Evolutionary conservation across 2,329 filamentous ascomycete genomes (phyloP), one percentile per base, ranked within the genome.

Genomic region (Epichloe uncinata): DNA sequence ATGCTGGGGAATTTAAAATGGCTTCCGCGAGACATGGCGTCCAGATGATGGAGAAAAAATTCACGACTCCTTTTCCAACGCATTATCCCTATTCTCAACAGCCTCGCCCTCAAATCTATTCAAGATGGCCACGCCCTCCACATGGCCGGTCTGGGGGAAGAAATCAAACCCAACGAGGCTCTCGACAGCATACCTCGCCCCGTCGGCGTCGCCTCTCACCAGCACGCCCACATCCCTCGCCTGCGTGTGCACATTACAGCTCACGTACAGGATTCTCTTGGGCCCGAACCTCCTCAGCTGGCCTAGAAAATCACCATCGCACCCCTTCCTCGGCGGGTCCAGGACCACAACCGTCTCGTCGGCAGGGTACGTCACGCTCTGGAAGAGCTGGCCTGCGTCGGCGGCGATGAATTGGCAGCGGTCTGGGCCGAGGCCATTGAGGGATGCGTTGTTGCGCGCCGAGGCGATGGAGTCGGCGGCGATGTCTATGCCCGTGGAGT

Each of bases 171-270:
- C 93, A 45, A 85, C 76, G 44, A 98, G 68, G 62, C 86, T 95
- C 74, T 97, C 91, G 63, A 98, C 86, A 65, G 84, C 80, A 67
- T 96, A 98, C 54, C 75, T 69, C 20, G 68, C 68, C 47, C 66
- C 66, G 62, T 69, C 65, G 22, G 65, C 55, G 58, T 70, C 60
- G 18, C 90, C 89, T 36, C 84, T 76, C 1, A 97, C 88, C 60
- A 98, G 69, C 53, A 91, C 80, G 0, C 90, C 93, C 1, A 98
- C 82, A 67, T 98, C 93, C 48, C 93, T 73, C 13, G 93, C 93
- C 74, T 97, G 93, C 8, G 91, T 97, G 64, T 98, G 93, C 56
- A 98, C 93, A 61, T 98, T 98, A 61, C 93, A 98, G 63, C 87
- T 95, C 40, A 98, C 91, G 64, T 98, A 98, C 4, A 95, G 81